Evolutionary conservation across 768 basidiomycete species (phyloP).

Genomic region (Scleroderma citrinum): DNA sequence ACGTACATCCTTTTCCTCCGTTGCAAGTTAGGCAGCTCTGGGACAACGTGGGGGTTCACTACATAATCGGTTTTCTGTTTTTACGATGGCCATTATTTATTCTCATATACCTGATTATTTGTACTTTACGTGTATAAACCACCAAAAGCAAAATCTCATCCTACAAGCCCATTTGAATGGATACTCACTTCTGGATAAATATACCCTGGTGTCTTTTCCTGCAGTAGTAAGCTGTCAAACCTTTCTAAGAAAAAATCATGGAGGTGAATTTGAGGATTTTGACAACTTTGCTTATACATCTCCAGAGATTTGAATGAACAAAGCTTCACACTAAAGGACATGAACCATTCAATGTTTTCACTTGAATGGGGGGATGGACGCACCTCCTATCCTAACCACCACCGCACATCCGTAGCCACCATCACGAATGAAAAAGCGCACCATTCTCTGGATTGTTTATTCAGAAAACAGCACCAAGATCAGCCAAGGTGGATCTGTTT

Average conservation of each 20-base stretch:
- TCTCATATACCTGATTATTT: no score
- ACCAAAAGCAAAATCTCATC: background rate
- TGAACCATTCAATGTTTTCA: background rate
- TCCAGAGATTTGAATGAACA: conserved; percentile 86
- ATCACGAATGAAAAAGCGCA: conserved; percentile 64
- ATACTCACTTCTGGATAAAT: no score
- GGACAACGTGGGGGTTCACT: background rate
- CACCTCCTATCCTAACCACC: conserved; percentile 95
- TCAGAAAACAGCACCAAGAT: conserved; percentile 34
- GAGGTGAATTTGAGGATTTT: conserved; percentile 67
- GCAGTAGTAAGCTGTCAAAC: background rate
- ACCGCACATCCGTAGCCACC: conserved; percentile 79
- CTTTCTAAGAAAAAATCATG: no score
- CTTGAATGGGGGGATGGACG: conserved; percentile 22
- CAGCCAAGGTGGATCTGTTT: conserved; percentile 14
- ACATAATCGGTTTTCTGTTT: no score
- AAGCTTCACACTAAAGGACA: conserved; percentile 61
- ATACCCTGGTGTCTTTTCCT: background rate
- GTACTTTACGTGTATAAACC: no score
- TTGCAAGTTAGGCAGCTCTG: background rate
- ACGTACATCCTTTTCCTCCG: background rate
- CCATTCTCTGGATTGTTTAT: conserved; percentile 80
- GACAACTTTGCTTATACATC: conserved; percentile 70
- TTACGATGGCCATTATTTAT: no score
- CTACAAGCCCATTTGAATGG: background rate